Conservation (phyloP, 192 early-diverging fungal species). For the Cetraspora pellucida region DNA sequence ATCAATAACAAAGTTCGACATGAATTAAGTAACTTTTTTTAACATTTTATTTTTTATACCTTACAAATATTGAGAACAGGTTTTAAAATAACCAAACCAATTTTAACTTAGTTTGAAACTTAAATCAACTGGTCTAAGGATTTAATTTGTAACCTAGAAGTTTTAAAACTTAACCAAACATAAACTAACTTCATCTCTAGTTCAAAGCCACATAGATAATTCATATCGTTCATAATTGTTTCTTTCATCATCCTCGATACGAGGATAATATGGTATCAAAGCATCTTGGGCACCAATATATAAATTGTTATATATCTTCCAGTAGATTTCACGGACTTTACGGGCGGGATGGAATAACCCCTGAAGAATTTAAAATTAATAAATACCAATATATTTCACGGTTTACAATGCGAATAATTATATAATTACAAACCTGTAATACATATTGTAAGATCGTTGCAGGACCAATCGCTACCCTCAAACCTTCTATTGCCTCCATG, state of each 20-base stretch:
- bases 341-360: slow-evolving; percentile 97
- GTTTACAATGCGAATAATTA: neutral
- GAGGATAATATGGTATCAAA: slow-evolving; percentile 89
- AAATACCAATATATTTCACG: neutral
- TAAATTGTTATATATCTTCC: slow-evolving; percentile 97
- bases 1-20: no score
- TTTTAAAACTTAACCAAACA: no score
- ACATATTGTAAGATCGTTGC: slow-evolving; percentile 82
- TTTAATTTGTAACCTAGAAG: no score
- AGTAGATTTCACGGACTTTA: slow-evolving; percentile 95
- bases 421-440: slow-evolving; percentile 42
- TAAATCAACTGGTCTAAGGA: no score
- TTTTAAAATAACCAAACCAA: no score
- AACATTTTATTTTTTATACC: no score
- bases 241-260: slow-evolving; percentile 77
- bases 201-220: slow-evolving; percentile 62
- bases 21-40: no score
- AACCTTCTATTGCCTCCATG: slow-evolving; percentile 94
- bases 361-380: slow-evolving; percentile 45
- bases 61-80: no score
- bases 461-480: slow-evolving; percentile 89
- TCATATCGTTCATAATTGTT: slow-evolving; percentile 84
- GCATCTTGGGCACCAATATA: slow-evolving; percentile 91
- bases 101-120: no score
- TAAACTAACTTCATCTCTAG: no score